phyloP scores from a whole-genome alignment of 192 early-diverging fungal genomes.

The Neocallimastix lanati region DNA sequence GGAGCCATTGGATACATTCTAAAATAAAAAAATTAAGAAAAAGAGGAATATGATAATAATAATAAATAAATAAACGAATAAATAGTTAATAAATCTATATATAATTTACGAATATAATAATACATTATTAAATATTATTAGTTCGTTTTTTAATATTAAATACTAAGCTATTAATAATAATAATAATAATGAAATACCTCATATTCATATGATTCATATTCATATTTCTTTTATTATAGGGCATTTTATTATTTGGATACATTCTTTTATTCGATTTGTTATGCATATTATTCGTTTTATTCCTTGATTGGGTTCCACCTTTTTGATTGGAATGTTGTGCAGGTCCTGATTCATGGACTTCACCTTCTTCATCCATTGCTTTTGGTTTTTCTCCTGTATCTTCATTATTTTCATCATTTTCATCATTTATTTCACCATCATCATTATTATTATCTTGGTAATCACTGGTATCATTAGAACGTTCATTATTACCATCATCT shows the following conservation, averaged over 20 bases:
- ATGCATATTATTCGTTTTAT: neutral
- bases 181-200: no score
- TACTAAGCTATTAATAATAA: no score
- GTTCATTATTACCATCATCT: neutral
- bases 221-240: neutral
- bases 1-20: neutral
- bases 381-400: neutral
- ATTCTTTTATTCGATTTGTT: neutral
- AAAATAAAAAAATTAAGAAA: no score
- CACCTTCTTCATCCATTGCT: neutral
- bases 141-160: no score
- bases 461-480: neutral
- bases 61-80: no score
- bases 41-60: no score
- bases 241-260: neutral
- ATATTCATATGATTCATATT: neutral
- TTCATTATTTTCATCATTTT: neutral
- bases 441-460: neutral
- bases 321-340: neutral
- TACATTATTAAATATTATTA: no score
- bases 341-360: neutral
- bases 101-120: no score
- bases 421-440: neutral
- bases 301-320: neutral
- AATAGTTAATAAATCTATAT: no score